These are phyloP conservation scores for Lactarius quietus DNA, from an alignment of 768 basidiomycete species.

Conservation along the genomic window DNA sequence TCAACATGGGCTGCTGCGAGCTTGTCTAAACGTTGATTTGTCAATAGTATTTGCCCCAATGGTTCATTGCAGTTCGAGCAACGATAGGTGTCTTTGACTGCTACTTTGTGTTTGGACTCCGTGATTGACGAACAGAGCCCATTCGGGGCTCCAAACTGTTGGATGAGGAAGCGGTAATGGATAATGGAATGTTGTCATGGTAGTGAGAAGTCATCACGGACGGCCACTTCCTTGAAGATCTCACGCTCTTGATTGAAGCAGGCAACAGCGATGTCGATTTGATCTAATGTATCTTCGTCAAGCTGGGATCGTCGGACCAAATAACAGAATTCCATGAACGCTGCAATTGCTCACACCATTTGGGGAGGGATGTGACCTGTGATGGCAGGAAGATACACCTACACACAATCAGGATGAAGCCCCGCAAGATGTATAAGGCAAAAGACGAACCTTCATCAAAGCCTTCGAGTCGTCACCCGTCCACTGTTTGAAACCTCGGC, in stretches of 20 bases:
- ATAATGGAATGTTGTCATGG: no score
- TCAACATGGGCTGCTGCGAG: no score
- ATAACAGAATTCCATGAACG: background rate
- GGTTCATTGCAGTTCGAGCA: no score
- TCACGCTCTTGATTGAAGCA: background rate
- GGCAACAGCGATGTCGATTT: background rate
- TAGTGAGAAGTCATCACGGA: no score
- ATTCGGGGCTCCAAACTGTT: background rate
- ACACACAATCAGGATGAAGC: no score
- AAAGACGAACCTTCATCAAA: background rate
- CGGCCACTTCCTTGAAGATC: background rate
- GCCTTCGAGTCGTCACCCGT: slow-evolving; percentile 1
- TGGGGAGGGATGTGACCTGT: background rate
- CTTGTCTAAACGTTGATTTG: no score
- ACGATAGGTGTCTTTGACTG: no score
- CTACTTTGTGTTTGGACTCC: no score
- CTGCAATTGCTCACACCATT: background rate
- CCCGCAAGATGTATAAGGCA: no score
- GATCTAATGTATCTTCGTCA: background rate
- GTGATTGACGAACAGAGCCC: background rate
- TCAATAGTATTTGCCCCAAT: no score
- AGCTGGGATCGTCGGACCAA: background rate
- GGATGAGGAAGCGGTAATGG: no score
- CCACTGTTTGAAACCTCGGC: slow-evolving; percentile 1
- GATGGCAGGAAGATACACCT: background rate